phyloP scores from a whole-genome alignment of 768 basidiomycete genomes.

The Suillus hirtellus region DNA sequence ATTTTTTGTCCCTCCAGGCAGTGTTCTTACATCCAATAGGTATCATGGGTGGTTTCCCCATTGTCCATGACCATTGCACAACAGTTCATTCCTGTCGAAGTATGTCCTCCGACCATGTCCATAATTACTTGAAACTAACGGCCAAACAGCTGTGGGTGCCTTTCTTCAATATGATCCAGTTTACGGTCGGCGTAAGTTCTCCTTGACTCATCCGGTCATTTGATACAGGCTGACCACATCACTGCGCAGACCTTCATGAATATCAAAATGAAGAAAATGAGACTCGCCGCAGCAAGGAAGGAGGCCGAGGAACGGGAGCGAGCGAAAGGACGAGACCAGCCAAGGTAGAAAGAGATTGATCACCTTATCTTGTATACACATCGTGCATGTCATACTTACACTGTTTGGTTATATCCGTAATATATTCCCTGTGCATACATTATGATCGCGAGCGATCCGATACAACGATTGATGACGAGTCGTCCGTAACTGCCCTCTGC shows the following conservation, averaged over 20 bases:
- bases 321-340: slow-evolving; percentile 25
- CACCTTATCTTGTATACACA: slow-evolving; percentile 17
- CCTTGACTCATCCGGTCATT: slow-evolving; percentile 8
- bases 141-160: slow-evolving; percentile 74
- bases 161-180: slow-evolving; percentile 81
- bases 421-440: slow-evolving; percentile 6
- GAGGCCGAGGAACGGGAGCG: slow-evolving; percentile 42
- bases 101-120: slow-evolving; percentile 30
- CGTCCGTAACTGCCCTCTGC: slow-evolving; percentile 34
- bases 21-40: slow-evolving; percentile 39
- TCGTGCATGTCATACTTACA: background rate
- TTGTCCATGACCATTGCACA: slow-evolving; percentile 75
- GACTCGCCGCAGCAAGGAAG: slow-evolving; percentile 54
- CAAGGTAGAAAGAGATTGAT: slow-evolving; percentile 5
- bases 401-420: slow-evolving; percentile 18
- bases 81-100: slow-evolving; percentile 75
- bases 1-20: background rate
- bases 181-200: slow-evolving; percentile 66
- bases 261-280: slow-evolving; percentile 64
- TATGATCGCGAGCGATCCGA: slow-evolving; percentile 14
- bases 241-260: slow-evolving; percentile 66
- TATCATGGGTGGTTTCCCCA: slow-evolving; percentile 81
- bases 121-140: slow-evolving; percentile 9
- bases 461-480: slow-evolving; percentile 38
- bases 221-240: slow-evolving; percentile 2